Conservation (phyloP, 352 stramenopile genomes). For the Pythium dissimile region DNA sequence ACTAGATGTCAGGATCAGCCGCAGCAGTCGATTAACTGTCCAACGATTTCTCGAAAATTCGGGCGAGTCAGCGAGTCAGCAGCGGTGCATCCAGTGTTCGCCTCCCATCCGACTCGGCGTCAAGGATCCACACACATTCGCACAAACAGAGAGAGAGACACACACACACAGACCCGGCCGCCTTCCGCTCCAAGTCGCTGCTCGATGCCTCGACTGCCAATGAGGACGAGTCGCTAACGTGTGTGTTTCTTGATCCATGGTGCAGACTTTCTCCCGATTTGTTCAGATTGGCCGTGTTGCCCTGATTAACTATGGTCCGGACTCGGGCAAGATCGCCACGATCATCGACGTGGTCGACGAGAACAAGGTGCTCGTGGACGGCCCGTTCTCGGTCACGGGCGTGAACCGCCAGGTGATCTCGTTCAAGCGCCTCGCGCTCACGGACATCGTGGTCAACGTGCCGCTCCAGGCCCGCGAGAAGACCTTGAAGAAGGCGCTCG, state of each 20-base stretch:
- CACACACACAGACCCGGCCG: too few relatives aligned
- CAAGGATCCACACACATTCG: too few relatives aligned
- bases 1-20: too few relatives aligned
- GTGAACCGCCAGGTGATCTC: slow-evolving; percentile 98
- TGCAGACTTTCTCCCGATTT: slow-evolving; percentile 97
- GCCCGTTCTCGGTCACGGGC: slow-evolving; percentile 93
- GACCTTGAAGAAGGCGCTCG: slow-evolving; percentile 92
- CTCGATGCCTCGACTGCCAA: neutral
- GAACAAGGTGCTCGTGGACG: slow-evolving; percentile 98
- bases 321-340: slow-evolving; percentile 96
- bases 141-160: too few relatives aligned
- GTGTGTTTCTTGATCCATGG: neutral
- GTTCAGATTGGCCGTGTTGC: slow-evolving; percentile 99
- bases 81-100: too few relatives aligned
- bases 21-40: too few relatives aligned
- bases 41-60: too few relatives aligned
- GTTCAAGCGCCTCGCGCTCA: slow-evolving; percentile 97
- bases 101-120: too few relatives aligned
- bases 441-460: slow-evolving; percentile 96
- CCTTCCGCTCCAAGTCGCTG: too few relatives aligned
- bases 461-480: slow-evolving; percentile 92
- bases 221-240: neutral
- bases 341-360: slow-evolving; percentile 99
- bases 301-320: slow-evolving; percentile 98
- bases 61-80: too few relatives aligned